These are phyloP conservation scores for Aspergillus sp. DNA, from an alignment of 2,329 filamentous ascomycete species.

Conservation along the genomic window DNA sequence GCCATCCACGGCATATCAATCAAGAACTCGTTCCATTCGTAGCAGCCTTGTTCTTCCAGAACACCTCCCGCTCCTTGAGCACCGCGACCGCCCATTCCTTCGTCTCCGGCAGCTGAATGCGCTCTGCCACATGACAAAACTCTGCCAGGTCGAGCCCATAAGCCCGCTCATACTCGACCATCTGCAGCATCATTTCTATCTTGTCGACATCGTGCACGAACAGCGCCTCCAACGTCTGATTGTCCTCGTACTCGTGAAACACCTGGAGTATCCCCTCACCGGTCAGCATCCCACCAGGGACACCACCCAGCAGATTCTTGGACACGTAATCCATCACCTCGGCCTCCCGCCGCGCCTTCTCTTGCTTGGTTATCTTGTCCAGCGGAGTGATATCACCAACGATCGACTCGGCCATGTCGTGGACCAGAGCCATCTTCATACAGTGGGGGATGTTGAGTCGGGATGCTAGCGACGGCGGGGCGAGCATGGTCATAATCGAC, in stretches of 20 bases:
- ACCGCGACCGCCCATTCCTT: constrained; percentile 70
- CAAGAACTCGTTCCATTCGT: neutral
- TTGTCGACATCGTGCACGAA: constrained; percentile 98
- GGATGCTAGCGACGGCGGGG: constrained; percentile 62
- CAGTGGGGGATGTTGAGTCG: constrained; percentile 72
- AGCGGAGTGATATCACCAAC: constrained; percentile 96
- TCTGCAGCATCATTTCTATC: constrained; percentile 88
- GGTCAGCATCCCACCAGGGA: constrained; percentile 57
- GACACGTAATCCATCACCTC: constrained; percentile 90
- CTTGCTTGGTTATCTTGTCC: constrained; percentile 68
- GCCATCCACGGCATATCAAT: neutral
- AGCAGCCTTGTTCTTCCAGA: constrained; percentile 51
- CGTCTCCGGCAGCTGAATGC: constrained; percentile 68
- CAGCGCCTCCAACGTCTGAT: constrained; percentile 68
- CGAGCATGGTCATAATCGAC: constrained; percentile 91
- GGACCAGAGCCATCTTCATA: constrained; percentile 89
- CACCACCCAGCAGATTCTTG: constrained; percentile 60
- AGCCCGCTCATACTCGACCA: constrained; percentile 87
- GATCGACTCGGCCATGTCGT: constrained; percentile 94
- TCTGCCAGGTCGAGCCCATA: constrained; percentile 70
- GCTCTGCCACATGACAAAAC: constrained; percentile 69
- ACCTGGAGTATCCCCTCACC: constrained; percentile 66
- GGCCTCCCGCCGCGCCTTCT: constrained; percentile 81
- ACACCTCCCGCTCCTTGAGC: constrained; percentile 63
- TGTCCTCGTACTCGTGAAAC: constrained; percentile 95